Conservation (phyloP, 2,329 filamentous ascomycete genomes). For the Talaromyces sp. region DNA sequence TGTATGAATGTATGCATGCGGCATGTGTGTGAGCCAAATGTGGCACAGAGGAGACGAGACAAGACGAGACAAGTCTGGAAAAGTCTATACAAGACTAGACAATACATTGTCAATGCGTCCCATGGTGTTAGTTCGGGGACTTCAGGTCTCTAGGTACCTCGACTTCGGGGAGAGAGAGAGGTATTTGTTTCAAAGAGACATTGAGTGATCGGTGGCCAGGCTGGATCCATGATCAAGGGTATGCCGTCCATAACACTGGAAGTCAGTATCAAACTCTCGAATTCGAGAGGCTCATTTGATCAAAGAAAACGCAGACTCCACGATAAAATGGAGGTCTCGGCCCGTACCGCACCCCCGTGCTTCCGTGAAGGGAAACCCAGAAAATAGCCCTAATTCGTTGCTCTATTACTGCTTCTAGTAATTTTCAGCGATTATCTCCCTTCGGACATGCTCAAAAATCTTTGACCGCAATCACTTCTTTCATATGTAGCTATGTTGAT, state of each 20-base stretch:
- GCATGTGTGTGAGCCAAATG: background rate
- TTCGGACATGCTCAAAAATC: background rate
- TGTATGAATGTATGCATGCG: background rate
- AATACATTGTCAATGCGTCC: background rate
- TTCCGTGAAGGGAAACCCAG: no score
- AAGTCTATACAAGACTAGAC: no score
- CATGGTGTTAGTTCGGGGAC: background rate
- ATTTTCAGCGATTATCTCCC: background rate
- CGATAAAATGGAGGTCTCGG: background rate
- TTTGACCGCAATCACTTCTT: no score
- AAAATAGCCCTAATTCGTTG: background rate
- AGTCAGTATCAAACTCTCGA: no score
- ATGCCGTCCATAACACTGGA: no score
- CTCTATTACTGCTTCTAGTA: background rate
- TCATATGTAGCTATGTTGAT: no score
- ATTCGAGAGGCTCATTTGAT: background rate
- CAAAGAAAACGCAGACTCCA: background rate
- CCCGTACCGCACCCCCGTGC: constrained; percentile 1
- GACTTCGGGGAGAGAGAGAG: background rate
- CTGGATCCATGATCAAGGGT: background rate
- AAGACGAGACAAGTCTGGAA: no score
- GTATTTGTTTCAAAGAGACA: background rate
- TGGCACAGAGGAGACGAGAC: background rate
- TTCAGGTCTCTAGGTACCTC: background rate
- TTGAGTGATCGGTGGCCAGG: background rate